Conservation (phyloP, 352 stramenopile species). For the Pythium sukuiense region DNA sequence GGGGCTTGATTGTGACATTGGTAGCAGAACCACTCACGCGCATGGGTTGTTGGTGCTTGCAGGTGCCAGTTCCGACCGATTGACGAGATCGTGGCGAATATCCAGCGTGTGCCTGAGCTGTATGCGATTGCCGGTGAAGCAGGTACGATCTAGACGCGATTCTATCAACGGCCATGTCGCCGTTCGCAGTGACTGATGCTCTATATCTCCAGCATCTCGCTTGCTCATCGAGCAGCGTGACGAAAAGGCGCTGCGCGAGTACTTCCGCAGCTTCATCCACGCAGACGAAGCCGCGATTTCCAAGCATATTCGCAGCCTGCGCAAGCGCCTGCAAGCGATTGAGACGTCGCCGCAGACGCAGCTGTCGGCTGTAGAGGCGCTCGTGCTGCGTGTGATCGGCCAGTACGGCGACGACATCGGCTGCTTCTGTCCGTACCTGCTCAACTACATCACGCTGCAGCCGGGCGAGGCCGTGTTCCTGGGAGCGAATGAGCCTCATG, state of each 20-base stretch:
- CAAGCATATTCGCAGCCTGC: slow-evolving; percentile 73
- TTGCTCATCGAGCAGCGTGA: slow-evolving; percentile 41
- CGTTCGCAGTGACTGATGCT: not conserved
- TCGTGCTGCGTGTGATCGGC: slow-evolving; percentile 91
- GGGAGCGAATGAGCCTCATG: slow-evolving; percentile 98
- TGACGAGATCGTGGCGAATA: slow-evolving; percentile 89
- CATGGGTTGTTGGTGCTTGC: slow-evolving; percentile 10
- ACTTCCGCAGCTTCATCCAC: slow-evolving; percentile 83
- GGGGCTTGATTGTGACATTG: no score
- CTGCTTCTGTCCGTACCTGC: slow-evolving; percentile 96
- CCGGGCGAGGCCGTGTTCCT: slow-evolving; percentile 98
- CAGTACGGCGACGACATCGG: slow-evolving; percentile 97
- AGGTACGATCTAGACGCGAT: slow-evolving; percentile 24
- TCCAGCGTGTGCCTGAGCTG: slow-evolving; percentile 91
- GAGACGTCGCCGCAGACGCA: not conserved
- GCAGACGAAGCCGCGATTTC: slow-evolving; percentile 65
- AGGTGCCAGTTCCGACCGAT: slow-evolving; percentile 93
- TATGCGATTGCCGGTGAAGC: slow-evolving; percentile 53
- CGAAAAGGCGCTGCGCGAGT: slow-evolving; percentile 49
- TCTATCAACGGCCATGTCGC: not conserved
- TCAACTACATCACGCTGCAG: slow-evolving; percentile 97
- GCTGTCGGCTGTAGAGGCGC: slow-evolving; percentile 55
- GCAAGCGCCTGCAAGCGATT: slow-evolving; percentile 67
- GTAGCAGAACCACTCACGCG: not conserved
- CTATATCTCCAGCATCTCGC: slow-evolving; percentile 27